Evolutionary conservation across 306 rosid species (phyloP).

Genomic region (Amphicarpaea edgeworthii): DNA sequence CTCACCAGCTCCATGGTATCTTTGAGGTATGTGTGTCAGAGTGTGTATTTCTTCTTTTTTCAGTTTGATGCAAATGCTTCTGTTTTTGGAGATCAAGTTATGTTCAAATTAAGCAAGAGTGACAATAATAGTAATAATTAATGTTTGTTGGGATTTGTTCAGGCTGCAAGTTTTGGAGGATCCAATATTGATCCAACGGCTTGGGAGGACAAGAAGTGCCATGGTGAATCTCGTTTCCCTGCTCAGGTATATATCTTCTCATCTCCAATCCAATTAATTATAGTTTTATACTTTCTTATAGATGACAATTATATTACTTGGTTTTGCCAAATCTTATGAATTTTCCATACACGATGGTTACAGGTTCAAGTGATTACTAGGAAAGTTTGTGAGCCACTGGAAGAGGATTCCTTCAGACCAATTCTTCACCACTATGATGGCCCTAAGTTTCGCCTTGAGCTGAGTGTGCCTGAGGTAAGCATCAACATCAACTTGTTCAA

Average conservation of each 20-base stretch:
- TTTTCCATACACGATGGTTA: conserved; percentile 10
- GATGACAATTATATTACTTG: background rate
- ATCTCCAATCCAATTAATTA: background rate
- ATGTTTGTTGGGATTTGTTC: conserved; percentile 25
- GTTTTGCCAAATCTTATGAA: conserved; percentile 1
- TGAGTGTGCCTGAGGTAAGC: conserved; percentile 79
- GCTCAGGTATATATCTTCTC: conserved; percentile 73
- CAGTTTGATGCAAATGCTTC: background rate
- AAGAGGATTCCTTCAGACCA: conserved; percentile 95
- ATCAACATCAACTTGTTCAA: background rate
- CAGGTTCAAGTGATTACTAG: conserved; percentile 85
- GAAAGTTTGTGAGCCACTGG: conserved; percentile 82
- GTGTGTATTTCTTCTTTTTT: conserved; percentile 3
- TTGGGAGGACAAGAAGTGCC: conserved; percentile 94
- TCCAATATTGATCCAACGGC: conserved; percentile 91
- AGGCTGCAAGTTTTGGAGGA: conserved; percentile 98
- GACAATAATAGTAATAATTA: background rate
- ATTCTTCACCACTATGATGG: conserved; percentile 97
- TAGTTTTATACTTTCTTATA: background rate
- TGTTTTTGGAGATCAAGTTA: conserved; percentile 2
- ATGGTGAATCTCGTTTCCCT: conserved; percentile 94
- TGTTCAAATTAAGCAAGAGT: conserved; percentile 7
- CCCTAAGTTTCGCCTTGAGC: conserved; percentile 91
- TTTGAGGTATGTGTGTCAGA: conserved; percentile 90
- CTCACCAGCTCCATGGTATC: conserved; percentile 98